Evolutionary conservation across 1,284 basidiomycete species (phyloP).

Genomic region (Moniliella sp.): DNA sequence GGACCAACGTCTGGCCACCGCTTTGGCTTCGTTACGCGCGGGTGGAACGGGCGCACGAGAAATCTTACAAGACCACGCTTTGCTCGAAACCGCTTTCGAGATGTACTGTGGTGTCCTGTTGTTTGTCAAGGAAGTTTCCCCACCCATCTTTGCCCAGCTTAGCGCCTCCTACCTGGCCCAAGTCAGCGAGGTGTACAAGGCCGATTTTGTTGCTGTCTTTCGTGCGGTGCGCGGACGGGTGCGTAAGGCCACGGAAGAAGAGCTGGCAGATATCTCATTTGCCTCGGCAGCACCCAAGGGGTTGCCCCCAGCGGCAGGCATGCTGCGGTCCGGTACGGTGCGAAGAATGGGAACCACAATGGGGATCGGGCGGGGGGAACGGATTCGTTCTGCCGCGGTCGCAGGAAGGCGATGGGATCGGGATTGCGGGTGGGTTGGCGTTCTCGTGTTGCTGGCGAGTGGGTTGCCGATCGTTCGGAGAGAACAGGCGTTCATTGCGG

Average conservation of each 20-base stretch:
- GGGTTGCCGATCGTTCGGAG: constrained; percentile 54
- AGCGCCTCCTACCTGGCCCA: constrained; percentile 17
- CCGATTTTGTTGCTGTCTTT: constrained; percentile 20
- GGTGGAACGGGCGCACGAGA: constrained; percentile 8
- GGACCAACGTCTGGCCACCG: constrained; percentile 5
- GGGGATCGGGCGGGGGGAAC: constrained; percentile 47
- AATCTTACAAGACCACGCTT: constrained; percentile 13
- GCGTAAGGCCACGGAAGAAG: constrained; percentile 13
- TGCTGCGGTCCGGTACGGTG: constrained; percentile 9
- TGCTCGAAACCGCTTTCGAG: constrained; percentile 57
- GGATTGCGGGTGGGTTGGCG: constrained; percentile 67
- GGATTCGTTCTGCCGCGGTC: no score
- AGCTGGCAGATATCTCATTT: constrained; percentile 10
- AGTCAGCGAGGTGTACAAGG: constrained; percentile 14
- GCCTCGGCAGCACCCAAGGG: constrained; percentile 33
- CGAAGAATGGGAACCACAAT: background rate
- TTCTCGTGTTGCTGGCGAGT: constrained; percentile 62
- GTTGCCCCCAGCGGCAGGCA: constrained; percentile 9
- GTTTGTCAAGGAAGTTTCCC: constrained; percentile 70
- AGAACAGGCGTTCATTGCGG: constrained; percentile 70
- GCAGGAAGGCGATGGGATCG: no score
- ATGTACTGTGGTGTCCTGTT: constrained; percentile 72
- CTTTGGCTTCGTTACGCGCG: constrained; percentile 1
- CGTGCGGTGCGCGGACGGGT: constrained; percentile 9
- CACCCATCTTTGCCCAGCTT: constrained; percentile 16